Percentiles rank a stretch among this genome's conserved stretches.
These are phyloP conservation scores for Candida sithepensis DNA, from an alignment of 805 yeast species.

Conservation along the genomic window DNA sequence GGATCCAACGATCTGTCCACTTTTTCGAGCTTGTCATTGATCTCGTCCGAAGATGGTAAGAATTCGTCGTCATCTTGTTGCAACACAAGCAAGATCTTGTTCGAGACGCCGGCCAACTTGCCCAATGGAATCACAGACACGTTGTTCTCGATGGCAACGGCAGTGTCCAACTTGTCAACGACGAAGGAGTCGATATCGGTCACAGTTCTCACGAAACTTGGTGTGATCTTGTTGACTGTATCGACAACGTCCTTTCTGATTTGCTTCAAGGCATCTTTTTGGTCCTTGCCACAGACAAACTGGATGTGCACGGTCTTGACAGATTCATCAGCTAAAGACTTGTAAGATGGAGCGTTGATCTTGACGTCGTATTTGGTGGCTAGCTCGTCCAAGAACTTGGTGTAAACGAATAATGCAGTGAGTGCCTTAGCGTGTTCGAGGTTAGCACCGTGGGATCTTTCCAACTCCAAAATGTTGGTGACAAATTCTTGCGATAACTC, in stretches of 20 bases:
- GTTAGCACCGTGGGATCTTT: conserved; percentile 85
- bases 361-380: conserved; percentile 40
- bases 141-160: conserved; percentile 41
- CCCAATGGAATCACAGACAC: conserved; percentile 62
- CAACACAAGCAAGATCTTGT: conserved; percentile 53
- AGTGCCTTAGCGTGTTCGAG: conserved; percentile 71
- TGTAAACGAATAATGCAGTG: conserved; percentile 59
- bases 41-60: conserved; percentile 63
- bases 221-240: conserved; percentile 68
- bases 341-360: conserved; percentile 44
- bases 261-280: conserved; percentile 44
- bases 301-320: conserved; percentile 51
- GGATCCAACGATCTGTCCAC: conserved; percentile 53
- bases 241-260: conserved; percentile 73
- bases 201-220: conserved; percentile 55
- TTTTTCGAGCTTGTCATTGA: conserved; percentile 47
- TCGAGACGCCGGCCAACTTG: conserved; percentile 39
- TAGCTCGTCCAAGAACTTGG: conserved; percentile 44
- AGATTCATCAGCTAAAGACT: conserved; percentile 39
- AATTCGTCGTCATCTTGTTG: conserved; percentile 60
- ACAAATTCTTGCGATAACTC: conserved; percentile 53
- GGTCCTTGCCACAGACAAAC: conserved; percentile 50
- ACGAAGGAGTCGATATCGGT: conserved; percentile 67
- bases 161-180: conserved; percentile 40
- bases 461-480: conserved; percentile 72